phyloP scores from a whole-genome alignment of 2,329 filamentous ascomycete genomes.

The Didymella arachidicola region DNA sequence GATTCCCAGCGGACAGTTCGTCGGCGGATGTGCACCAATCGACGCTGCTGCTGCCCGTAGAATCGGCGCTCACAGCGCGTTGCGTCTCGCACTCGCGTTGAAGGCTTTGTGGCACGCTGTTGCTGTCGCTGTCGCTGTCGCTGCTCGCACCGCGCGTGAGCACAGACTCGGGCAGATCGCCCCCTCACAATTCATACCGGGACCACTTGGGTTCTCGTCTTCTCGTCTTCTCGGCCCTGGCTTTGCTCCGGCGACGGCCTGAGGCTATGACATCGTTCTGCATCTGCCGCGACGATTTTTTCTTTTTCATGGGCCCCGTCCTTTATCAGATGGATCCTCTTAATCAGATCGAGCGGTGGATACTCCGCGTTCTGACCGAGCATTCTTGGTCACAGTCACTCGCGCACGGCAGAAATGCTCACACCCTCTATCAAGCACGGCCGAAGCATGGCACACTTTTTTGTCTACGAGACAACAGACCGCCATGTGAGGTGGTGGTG shows the following conservation, averaged over 20 bases:
- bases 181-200: slow-evolving; percentile 36
- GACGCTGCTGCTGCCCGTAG: not conserved
- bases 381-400: not conserved
- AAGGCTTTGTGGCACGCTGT: not conserved
- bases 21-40: not conserved
- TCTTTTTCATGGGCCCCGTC: slow-evolving; percentile 11
- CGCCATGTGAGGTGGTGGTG: not conserved
- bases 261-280: slow-evolving; percentile 20
- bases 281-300: slow-evolving; percentile 15
- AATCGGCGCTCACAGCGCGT: slow-evolving; percentile 1
- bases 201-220: slow-evolving; percentile 26
- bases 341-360: slow-evolving; percentile 4
- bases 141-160: slow-evolving; percentile 2
- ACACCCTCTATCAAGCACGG: not conserved
- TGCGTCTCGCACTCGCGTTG: not conserved
- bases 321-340: slow-evolving; percentile 14
- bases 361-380: slow-evolving; percentile 12
- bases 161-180: slow-evolving; percentile 28
- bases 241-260: slow-evolving; percentile 6
- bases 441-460: not conserved
- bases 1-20: slow-evolving; percentile 5
- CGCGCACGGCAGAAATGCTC: not conserved
- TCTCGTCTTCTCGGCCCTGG: slow-evolving; percentile 14
- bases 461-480: not conserved
- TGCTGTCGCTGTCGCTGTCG: not conserved